A percentile compares a stretch with the other conserved stretches of the same genome.
These are phyloP conservation scores for Alternaria brassicicola DNA, from an alignment of 2,329 filamentous ascomycete species.

Conservation along the genomic window DNA sequence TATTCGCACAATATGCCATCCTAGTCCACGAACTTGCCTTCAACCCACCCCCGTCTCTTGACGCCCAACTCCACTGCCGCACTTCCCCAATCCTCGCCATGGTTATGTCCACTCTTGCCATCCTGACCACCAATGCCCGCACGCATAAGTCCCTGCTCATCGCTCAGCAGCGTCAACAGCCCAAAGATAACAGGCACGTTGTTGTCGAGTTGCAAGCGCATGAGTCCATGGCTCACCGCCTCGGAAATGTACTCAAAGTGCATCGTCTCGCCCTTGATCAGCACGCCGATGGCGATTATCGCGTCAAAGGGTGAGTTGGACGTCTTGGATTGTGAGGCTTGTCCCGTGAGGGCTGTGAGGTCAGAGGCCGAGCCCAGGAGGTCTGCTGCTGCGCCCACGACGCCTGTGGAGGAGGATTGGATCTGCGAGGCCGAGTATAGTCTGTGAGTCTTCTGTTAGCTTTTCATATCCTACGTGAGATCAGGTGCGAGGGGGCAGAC, in stretches of 20 bases:
- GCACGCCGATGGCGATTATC: slow-evolving; percentile 90
- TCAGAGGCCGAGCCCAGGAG: slow-evolving; percentile 75
- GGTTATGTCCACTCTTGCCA: slow-evolving; percentile 72
- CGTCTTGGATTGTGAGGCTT: slow-evolving; percentile 33
- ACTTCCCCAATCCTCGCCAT: slow-evolving; percentile 94
- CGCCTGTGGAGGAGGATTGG: slow-evolving; percentile 65
- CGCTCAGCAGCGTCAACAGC: slow-evolving; percentile 83
- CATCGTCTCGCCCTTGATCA: slow-evolving; percentile 99
- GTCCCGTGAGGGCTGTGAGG: slow-evolving; percentile 40
- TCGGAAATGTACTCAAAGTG: slow-evolving; percentile 99
- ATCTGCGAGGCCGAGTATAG: slow-evolving; percentile 86
- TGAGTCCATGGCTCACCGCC: slow-evolving; percentile 85
- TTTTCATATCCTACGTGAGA: slow-evolving; percentile 7
- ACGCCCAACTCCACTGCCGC: slow-evolving; percentile 93
- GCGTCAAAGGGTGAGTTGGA: slow-evolving; percentile 75
- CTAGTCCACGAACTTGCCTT: slow-evolving; percentile 65
- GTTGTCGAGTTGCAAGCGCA: slow-evolving; percentile 90
- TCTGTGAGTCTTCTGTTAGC: slow-evolving; percentile 52
- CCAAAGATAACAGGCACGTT: slow-evolving; percentile 92
- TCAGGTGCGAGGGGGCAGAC: slow-evolving; percentile 26
- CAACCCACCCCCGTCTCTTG: slow-evolving; percentile 83
- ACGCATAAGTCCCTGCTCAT: slow-evolving; percentile 84
- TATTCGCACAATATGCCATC: background rate
- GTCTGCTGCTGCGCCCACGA: slow-evolving; percentile 73
- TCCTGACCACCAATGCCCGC: slow-evolving; percentile 68